Percentiles rank a stretch among this genome's conserved stretches.
These are phyloP conservation scores for Stylosanthes scabra DNA, from an alignment of 331 rosid species.

Conservation along the genomic window DNA sequence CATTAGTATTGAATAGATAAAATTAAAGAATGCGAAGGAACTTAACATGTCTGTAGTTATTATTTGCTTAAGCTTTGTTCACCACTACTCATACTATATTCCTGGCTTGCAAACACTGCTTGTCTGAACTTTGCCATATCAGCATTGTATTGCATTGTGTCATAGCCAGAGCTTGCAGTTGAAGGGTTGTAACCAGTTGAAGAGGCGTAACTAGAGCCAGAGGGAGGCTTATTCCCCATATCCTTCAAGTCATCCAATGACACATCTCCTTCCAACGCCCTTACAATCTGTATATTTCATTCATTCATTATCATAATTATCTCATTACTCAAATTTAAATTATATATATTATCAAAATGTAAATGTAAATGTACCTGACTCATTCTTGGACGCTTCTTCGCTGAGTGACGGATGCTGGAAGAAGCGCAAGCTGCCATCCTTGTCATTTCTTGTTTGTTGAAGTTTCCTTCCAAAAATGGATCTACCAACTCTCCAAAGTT, in stretches of 20 bases:
- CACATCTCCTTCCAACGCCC: constrained; percentile 81
- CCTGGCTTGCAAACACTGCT: constrained; percentile 59
- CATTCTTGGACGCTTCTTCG: constrained; percentile 81
- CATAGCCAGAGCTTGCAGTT: constrained; percentile 62
- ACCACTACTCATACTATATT: constrained; percentile 55
- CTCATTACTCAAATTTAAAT: neutral
- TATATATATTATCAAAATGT: neutral
- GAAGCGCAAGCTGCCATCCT: constrained; percentile 86
- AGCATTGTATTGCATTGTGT: constrained; percentile 61
- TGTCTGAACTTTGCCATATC: constrained; percentile 68
- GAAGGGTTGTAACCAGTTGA: constrained; percentile 36
- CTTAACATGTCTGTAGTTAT: too few species aligned
- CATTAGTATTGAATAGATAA: neutral
- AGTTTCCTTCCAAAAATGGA: constrained; percentile 62
- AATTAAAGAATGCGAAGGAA: neutral
- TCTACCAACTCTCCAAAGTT: constrained; percentile 68
- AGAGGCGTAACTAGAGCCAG: constrained; percentile 21
- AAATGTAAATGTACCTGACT: constrained; percentile 60
- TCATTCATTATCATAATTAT: too few species aligned
- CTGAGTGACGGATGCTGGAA: constrained; percentile 88
- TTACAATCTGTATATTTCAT: constrained; percentile 58
- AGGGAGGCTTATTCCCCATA: constrained; percentile 45
- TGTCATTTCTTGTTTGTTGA: constrained; percentile 60
- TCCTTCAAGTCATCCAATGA: constrained; percentile 78
- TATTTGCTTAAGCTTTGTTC: too few species aligned